Conservation (phyloP, 163 green algal species). For the Chlorella variabilis region DNA sequence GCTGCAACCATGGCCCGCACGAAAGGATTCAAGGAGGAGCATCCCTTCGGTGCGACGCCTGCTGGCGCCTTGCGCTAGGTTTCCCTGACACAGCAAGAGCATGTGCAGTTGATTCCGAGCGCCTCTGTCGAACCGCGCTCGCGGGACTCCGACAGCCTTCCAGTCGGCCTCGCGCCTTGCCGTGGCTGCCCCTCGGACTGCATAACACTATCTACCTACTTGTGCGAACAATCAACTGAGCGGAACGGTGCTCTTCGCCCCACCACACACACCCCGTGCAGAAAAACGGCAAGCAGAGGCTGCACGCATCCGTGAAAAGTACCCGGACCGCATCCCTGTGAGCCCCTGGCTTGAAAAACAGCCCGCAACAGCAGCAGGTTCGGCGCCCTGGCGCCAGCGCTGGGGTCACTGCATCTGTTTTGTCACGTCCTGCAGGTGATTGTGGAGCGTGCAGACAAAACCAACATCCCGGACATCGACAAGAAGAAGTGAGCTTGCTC, state of each 20-base stretch:
- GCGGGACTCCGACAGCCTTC: no score
- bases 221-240: no score
- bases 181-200: no score
- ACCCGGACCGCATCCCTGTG: conserved; percentile 97
- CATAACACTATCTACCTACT: no score
- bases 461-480: conserved; percentile 99
- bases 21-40: conserved; percentile 91
- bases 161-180: neutral
- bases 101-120: neutral
- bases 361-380: no score
- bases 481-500: conserved; percentile 96
- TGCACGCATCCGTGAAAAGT: conserved; percentile 97
- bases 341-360: conserved; percentile 36
- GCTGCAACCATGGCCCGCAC: conserved; percentile 1
- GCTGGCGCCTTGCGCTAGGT: neutral
- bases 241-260: no score
- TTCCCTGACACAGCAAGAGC: neutral
- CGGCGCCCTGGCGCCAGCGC: no score
- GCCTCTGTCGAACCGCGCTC: neutral
- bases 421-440: conserved; percentile 87
- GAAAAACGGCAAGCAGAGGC: conserved; percentile 96
- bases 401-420: no score
- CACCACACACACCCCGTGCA: conserved; percentile 51
- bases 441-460: conserved; percentile 96
- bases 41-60: conserved; percentile 83